These are phyloP conservation scores for Tetraselmis chui DNA, from an alignment of 139 green algal genomes.

Conservation along the genomic window DNA sequence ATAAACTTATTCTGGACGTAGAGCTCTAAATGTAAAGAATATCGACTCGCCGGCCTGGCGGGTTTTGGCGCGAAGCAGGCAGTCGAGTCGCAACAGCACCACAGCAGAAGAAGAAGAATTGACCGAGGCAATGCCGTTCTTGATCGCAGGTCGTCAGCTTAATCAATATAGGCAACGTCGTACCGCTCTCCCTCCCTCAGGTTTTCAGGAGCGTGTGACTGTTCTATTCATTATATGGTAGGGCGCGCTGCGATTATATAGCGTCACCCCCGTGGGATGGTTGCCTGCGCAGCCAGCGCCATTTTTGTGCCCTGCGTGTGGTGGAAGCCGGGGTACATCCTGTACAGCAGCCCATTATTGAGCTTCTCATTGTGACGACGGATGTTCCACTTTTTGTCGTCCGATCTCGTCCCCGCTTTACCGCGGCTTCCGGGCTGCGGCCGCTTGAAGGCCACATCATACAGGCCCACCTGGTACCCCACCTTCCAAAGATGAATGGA, in stretches of 20 bases:
- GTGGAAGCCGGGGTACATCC: slow-evolving; percentile 6
- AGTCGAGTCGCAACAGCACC: too few relatives aligned
- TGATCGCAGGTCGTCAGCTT: neutral
- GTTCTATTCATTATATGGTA: neutral
- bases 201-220: too few relatives aligned
- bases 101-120: neutral
- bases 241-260: neutral
- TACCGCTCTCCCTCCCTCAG: too few relatives aligned
- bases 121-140: neutral
- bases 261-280: neutral
- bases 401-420: neutral
- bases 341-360: slow-evolving; percentile 1
- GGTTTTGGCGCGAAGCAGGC: too few relatives aligned
- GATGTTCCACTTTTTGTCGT: neutral
- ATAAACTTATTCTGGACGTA: too few relatives aligned
- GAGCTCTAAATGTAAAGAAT: too few relatives aligned
- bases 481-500: neutral
- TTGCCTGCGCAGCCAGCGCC: neutral
- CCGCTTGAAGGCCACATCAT: neutral
- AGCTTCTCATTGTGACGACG: neutral
- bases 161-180: too few relatives aligned
- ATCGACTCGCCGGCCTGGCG: too few relatives aligned
- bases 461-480: slow-evolving; percentile 8
- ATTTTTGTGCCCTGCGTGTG: neutral
- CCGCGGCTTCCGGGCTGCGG: neutral